Base-by-base conservation (phyloP, 768 basidiomycete genomes). In the Collybia sp. region DNA sequence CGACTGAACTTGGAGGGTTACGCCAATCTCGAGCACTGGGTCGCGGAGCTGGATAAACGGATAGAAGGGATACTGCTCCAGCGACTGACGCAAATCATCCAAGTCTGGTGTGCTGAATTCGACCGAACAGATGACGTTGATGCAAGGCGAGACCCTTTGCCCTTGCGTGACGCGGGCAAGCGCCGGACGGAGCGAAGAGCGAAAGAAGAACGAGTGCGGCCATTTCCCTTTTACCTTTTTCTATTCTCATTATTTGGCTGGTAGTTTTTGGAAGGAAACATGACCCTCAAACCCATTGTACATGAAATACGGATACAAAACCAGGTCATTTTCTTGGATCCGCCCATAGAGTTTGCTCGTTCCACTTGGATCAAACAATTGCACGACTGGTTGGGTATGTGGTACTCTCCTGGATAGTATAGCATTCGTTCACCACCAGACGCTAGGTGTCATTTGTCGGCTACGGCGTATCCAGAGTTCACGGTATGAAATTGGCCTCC, bases 301-400 rank as follows among this genome's bases (percentile, higher is more conserved):
- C 94, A 98, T 63, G 95, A 98, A 63, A 89, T 98, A 52, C 81
- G 94, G 66, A 97, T 98, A 77, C 89, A 94, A 60, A 96, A 99
- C 61, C 96, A 99, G 62, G 92, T 97, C 52, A 97, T 99, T 64
- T 98, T 96, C 71, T 75, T 98, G 43, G 95, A 98, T 62, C 96
- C 96, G 19, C 96, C 96, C 48, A 91, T 97, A 69, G 95, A 98
- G 63, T 81, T 89, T 56, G 93, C 95, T 0, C 82, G 94, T 35
- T 81, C 87, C 42, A 86, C 79, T 8, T 97, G 94, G 94, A 78
- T 94, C 49, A 78, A 76, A 38, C 88, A 94, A 60, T 67, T 96
- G 50, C 94, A 98, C 56, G 85, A 87, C 48, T 91, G 91, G 85
- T 71, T 97, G 12, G 90, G 89, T 85, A 50, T 34, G 67, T 50